A percentile compares a stretch with the other conserved stretches of the same genome.
phyloP scores from a whole-genome alignment of 1,284 basidiomycete genomes.

The Austroboletus novae-zelandiae region DNA sequence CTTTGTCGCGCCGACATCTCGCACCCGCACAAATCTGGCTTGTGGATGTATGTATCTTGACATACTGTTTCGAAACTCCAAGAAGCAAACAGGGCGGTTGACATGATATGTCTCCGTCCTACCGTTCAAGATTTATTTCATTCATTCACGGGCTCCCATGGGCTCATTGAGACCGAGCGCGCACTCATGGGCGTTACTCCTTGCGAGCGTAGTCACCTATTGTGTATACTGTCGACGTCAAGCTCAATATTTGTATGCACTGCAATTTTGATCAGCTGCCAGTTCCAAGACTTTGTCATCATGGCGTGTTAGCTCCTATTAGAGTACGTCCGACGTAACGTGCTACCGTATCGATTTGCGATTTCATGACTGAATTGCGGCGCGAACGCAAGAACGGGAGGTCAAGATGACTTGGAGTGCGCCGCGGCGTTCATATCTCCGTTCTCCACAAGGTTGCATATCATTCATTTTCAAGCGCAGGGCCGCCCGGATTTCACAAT shows the following conservation, averaged over 20 bases:
- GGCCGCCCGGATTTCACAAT: constrained; percentile 1
- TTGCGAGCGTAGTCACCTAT: background rate
- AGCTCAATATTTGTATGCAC: background rate
- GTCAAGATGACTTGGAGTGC: constrained; percentile 11
- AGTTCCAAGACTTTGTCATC: background rate
- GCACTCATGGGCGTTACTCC: background rate
- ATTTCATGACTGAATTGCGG: constrained; percentile 5
- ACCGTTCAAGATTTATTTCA: background rate
- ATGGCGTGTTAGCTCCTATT: constrained; percentile 13
- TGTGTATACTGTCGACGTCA: background rate
- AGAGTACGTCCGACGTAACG: background rate
- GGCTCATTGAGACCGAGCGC: background rate
- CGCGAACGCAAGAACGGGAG: constrained; percentile 1
- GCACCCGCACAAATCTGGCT: background rate
- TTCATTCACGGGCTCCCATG: background rate
- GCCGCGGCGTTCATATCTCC: constrained; percentile 19
- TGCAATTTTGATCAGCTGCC: constrained; percentile 5
- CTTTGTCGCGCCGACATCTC: background rate
- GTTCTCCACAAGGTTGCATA: constrained; percentile 10
- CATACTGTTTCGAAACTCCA: background rate
- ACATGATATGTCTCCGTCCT: background rate
- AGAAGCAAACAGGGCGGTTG: background rate
- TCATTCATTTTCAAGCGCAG: constrained; percentile 8
- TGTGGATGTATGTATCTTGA: constrained; percentile 3
- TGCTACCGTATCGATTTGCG: background rate